Conservation (phyloP, 116 monocot species). For the Trichopus zeylanicus region DNA sequence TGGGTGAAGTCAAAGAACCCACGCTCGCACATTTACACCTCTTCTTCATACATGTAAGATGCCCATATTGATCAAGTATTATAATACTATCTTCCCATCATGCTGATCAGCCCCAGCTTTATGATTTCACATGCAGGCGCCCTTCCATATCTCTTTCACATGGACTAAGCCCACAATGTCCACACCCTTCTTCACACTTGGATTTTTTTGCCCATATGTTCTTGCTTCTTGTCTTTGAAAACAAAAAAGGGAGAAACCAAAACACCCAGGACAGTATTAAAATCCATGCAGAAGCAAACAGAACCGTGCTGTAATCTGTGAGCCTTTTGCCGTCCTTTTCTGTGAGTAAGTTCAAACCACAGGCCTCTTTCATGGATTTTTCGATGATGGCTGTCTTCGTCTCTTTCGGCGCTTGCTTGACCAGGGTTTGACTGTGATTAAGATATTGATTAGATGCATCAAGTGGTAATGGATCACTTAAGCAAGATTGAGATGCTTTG, state of each 20-base stretch:
- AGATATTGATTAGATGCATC: constrained; percentile 1
- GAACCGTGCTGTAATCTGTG: background rate
- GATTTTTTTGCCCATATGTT: constrained; percentile 8
- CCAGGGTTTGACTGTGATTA: constrained; percentile 9
- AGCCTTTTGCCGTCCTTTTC: background rate
- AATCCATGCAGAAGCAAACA: constrained; percentile 2
- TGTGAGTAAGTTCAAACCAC: background rate
- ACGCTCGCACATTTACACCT: background rate
- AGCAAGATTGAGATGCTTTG: background rate
- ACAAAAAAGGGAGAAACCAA: background rate
- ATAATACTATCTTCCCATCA: background rate
- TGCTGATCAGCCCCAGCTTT: constrained; percentile 1
- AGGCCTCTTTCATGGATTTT: background rate
- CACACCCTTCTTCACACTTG: background rate
- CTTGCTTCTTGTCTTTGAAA: background rate
- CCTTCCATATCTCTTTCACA: constrained; percentile 9
- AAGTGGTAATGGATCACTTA: background rate
- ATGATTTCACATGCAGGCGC: background rate
- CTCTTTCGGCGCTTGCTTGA: constrained; percentile 14
- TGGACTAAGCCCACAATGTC: background rate
- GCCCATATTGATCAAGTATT: background rate
- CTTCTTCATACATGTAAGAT: background rate
- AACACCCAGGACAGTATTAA: background rate
- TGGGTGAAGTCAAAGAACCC: too few relatives aligned
- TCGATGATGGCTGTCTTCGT: constrained; percentile 3